A percentile compares a stretch with the other conserved stretches of the same genome.
phyloP scores from a whole-genome alignment of 192 early-diverging fungal species.

The Thoreauomyces humboldtii region DNA sequence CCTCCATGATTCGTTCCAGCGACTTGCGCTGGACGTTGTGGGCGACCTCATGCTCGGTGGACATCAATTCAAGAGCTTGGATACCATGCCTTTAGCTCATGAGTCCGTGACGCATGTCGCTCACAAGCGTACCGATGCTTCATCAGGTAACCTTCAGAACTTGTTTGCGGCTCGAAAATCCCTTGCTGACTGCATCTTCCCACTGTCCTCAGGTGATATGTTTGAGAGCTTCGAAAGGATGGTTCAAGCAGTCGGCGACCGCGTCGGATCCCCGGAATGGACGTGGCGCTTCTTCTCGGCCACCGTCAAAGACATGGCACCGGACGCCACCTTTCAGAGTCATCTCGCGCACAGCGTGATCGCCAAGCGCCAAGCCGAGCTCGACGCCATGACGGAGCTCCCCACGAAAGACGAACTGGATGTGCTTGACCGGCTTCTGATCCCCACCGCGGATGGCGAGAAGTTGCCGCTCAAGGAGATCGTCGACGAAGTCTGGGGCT shows the following conservation, averaged over 20 bases:
- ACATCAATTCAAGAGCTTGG: slow-evolving; percentile 5
- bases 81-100: no score
- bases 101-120: no score
- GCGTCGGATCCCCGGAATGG: background rate
- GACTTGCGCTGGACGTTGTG: slow-evolving; percentile 8
- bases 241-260: background rate
- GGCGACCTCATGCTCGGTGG: slow-evolving; percentile 9
- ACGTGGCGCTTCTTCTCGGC: slow-evolving; percentile 1
- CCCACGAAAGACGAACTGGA: slow-evolving; percentile 15
- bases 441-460: slow-evolving; percentile 12
- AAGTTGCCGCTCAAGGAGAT: slow-evolving; percentile 33
- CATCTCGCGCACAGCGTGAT: background rate
- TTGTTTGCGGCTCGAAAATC: no score
- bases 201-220: no score
- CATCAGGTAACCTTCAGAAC: no score
- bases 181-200: no score
- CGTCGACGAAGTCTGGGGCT: slow-evolving; percentile 41
- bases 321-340: background rate
- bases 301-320: background rate
- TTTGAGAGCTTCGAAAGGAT: slow-evolving; percentile 6
- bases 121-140: no score
- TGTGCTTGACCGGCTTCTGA: slow-evolving; percentile 17
- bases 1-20: slow-evolving; percentile 4
- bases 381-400: background rate
- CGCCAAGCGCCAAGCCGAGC: background rate